These are phyloP conservation scores for Sarocladium strictum DNA, from an alignment of 2,329 filamentous ascomycete species.

Conservation along the genomic window DNA sequence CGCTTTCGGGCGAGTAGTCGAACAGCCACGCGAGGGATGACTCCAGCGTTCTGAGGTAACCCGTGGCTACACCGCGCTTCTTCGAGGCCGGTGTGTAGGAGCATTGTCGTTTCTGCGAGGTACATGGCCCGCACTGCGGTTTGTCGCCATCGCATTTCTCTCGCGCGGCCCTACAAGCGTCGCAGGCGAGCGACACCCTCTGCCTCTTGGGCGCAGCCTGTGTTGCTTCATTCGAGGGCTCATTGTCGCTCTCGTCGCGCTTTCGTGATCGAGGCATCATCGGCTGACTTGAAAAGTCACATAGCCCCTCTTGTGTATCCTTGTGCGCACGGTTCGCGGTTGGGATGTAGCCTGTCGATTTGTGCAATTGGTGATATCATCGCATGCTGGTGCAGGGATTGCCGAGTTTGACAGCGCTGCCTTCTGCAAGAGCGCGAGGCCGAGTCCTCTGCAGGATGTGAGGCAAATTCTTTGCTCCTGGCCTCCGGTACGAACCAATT, in stretches of 20 bases:
- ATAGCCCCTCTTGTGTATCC: neutral
- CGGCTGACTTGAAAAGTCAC: neutral
- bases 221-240: constrained; percentile 15
- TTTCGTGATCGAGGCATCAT: constrained; percentile 4
- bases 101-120: constrained; percentile 56
- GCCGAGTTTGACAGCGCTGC: neutral
- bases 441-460: no score
- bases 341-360: neutral
- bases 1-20: constrained; percentile 52
- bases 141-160: constrained; percentile 69
- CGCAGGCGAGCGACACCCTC: constrained; percentile 62
- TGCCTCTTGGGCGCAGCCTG: constrained; percentile 45
- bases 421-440: no score
- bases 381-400: neutral
- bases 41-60: constrained; percentile 71
- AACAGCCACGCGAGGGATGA: constrained; percentile 62
- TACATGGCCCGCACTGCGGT: constrained; percentile 62
- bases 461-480: neutral
- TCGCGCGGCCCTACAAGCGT: constrained; percentile 59
- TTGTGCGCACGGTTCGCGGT: neutral
- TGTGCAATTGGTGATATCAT: neutral
- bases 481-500: neutral
- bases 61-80: constrained; percentile 74
- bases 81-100: constrained; percentile 69
- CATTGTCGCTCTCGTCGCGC: neutral